Evolutionary conservation across 2,329 filamentous ascomycete genomes (phyloP), one percentile per base, ranked within the genome.

Genomic region (Rugonectria rugulosa): DNA sequence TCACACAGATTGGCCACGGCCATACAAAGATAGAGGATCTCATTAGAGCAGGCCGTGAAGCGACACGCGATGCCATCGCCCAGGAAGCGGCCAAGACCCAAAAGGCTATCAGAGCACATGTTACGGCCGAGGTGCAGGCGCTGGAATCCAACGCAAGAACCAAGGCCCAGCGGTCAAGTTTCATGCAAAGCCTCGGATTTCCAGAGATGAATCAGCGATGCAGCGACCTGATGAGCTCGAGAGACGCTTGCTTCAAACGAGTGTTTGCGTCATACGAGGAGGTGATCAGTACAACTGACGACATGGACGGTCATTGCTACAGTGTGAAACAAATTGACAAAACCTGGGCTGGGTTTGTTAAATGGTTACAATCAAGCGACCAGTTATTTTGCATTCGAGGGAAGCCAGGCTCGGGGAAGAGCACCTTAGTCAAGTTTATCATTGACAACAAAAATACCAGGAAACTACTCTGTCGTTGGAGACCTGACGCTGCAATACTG

Each of bases 341-440:
- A 2, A 9, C 2, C 2, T 62, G 60, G 57, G 6, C 4, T 4
- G 37, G 0, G 2, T 56, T 60, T 4, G 14, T 43, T 5, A 1
- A 32, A 0, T 63, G 59, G 57, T 12, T 62, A 0, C 3, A 14
- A n/a, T 60, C 59, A 1, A 19, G n/a, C 1, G 8, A 45, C 0
- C 2, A 3, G 0, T 9, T 58, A 2, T 60, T 60, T 1, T 62
- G 31, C 4, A 29, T 63, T 7, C 26, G 2, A 9, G 62, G 62
- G 2, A 63, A 64, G 3, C 45, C 61, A 5, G 61, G 61, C 0
- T 62, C 59, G 1, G 61, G 56, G 0, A 62, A 64, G 38, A 64
- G 61, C 9, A 60, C 59, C 0, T 9, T 64, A 3, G 8, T 64
- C 0, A 64, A 58, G 2, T 56, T 34, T 9, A 26, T 62, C 2